Conservation (phyloP, 176 grass and related monocot species). For the Phoenix roebelenii region DNA sequence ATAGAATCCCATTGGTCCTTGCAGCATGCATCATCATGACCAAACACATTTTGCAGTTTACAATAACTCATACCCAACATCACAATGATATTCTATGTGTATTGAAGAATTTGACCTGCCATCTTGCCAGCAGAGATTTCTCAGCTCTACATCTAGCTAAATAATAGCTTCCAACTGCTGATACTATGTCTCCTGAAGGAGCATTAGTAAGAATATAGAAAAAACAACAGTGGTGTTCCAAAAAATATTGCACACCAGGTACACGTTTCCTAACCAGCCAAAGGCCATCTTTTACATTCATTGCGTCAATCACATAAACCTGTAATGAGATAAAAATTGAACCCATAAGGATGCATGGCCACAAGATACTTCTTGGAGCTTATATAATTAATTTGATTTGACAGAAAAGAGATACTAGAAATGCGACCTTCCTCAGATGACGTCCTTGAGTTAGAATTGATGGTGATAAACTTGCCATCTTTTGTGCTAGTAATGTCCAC, state of each 20-base stretch:
- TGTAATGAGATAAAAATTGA: slow-evolving; percentile 38
- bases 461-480: slow-evolving; percentile 83
- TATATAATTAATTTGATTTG: background rate
- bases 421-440: slow-evolving; percentile 94
- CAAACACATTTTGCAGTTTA: too few species aligned
- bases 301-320: slow-evolving; percentile 80
- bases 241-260: slow-evolving; percentile 77
- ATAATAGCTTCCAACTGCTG: slow-evolving; percentile 56
- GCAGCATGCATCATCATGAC: too few species aligned
- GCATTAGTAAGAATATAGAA: slow-evolving; percentile 97
- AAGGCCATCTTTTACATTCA: slow-evolving; percentile 44
- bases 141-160: slow-evolving; percentile 65
- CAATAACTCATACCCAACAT: too few species aligned
- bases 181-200: slow-evolving; percentile 29
- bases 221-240: slow-evolving; percentile 90
- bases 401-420: slow-evolving; percentile 3
- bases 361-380: background rate
- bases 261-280: slow-evolving; percentile 61
- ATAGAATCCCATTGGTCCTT: too few species aligned
- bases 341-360: slow-evolving; percentile 16
- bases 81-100: too few species aligned
- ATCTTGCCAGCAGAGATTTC: slow-evolving; percentile 52
- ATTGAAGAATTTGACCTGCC: slow-evolving; percentile 42
- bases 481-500: slow-evolving; percentile 91
- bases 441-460: slow-evolving; percentile 90